Evolutionary conservation across 305 asterid species (phyloP).

Genomic region (Withania somnifera): DNA sequence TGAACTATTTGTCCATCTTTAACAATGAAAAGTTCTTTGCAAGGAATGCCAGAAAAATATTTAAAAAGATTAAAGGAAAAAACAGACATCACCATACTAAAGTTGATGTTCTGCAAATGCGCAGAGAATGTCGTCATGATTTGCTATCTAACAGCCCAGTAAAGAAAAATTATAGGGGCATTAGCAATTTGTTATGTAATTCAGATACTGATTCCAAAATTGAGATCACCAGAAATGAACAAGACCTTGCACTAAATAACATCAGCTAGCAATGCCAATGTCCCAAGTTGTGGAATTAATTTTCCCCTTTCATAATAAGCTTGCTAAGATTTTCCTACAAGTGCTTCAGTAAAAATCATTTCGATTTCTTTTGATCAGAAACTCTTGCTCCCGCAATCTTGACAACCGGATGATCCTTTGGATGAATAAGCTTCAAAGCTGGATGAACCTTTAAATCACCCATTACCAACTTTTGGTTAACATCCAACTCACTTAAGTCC

Average conservation of each 20-base stretch:
- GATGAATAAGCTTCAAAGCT: slow-evolving; percentile 51
- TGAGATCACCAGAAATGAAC: neutral
- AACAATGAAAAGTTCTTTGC: neutral
- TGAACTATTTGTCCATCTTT: neutral
- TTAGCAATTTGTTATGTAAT: neutral
- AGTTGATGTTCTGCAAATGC: neutral
- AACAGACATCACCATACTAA: neutral
- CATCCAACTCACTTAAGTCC: slow-evolving; percentile 79
- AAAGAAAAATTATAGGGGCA: neutral
- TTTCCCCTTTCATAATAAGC: neutral
- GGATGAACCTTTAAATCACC: slow-evolving; percentile 86
- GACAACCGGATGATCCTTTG: slow-evolving; percentile 29
- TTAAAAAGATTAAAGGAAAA: neutral
- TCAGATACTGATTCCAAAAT: neutral
- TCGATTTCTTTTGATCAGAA: slow-evolving; percentile 42
- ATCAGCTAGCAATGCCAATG: neutral
- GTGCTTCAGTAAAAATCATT: slow-evolving; percentile 12
- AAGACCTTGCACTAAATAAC: neutral
- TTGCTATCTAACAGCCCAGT: neutral
- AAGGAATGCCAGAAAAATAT: neutral
- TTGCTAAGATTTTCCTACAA: neutral
- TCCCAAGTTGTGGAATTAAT: neutral
- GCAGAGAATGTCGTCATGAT: neutral
- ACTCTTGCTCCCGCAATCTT: slow-evolving; percentile 37
- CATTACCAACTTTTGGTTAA: slow-evolving; percentile 62